Base-by-base conservation (phyloP, 2,329 filamentous ascomycete genomes). In the Stachybotrys elegans region DNA sequence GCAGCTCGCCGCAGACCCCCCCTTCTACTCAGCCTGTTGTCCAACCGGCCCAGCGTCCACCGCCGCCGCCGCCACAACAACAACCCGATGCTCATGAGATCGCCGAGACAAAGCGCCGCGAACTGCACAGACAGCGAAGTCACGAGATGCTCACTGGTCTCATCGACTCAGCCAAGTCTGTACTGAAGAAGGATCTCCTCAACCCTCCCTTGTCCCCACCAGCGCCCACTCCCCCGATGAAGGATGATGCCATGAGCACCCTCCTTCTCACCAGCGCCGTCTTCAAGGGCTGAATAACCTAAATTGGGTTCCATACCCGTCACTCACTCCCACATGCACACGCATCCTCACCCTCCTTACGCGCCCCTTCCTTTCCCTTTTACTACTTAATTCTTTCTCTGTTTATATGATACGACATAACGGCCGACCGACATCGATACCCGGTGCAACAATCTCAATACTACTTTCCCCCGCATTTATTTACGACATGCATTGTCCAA, bases 201-300 rank as follows among this genome's bases (percentile, higher is more conserved):
- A 49, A 43, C 40, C 22, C 34, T 22, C 44, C 48, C 17, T 42
- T 53, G 13, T 60, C 61, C 20, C 60, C 66, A n/a, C 57, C 59
- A 25, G 59, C 62, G 13, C 63, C 67, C 8, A 58, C 59, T 20
- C 63, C 65, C 17, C 62, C 61, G 12, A 50, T 53, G 36, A 66
- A 65, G 51, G 57, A 63, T 51, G 61, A 51, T 49, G 55, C 40
- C 46, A 51, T 52, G 6, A 54, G 57, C 17, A 59, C 59, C 19
- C 60, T 75, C 20, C 68, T 76, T 41, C 67, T 79, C 36, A 71
- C 72, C 37, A 71, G 65, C 37, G 72, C 73, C 32, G 74, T 77
- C 27, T 78, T 77, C 57, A 67, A 68, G 43, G 70, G 72, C 35
- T 62, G 51, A 60, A n/a, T n/a, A n/a, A n/a, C n/a, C n/a, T n/a